Base-by-base conservation (phyloP, 225 moss, liverwort and hornwort species). In the Polytrichum commune region DNA sequence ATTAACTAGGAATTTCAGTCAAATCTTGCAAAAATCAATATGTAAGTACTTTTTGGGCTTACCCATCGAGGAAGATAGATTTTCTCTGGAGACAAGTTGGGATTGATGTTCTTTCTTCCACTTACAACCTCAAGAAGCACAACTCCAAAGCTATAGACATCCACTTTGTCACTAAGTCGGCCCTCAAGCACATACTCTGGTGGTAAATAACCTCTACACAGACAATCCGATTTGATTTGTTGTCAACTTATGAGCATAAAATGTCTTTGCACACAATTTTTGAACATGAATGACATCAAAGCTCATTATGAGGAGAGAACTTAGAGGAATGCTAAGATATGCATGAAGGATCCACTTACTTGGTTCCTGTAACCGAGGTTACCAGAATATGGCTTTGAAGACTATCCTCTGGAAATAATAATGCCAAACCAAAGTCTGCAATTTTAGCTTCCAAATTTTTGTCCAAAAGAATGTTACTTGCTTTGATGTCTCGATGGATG, bases 131-230 rank as follows among this genome's bases (percentile, higher is more conserved):
- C 88, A 69, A 87, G 38, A 65, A 75, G 70, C 2, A 90, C 66
- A 60, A 87, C 81, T n/a, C 88, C 83, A 62, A 80, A 90, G 66
- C 81, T 85, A 57, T 78, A 87, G 8, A 88, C 76, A 30, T 90
- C 90, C 9, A 81, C 81, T 83, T 90, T 90, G 25, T 85, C 90
- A 62, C 84, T 87, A 30, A 90, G 25, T 78, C 85, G 85, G 10
- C 80, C 82, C 3, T 76, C 78, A 23, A 70, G 30, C 7, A 82
- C 82, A 69, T 88, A 82, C 67, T 88, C 87, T 29, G 87, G 86
- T 70, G 87, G 78, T 46, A 89, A 29, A 64, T 89, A 86, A 0
- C 83, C 86, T 55, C 83, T 73, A 27, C 29, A 55, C 7, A 5
- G 19, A 69, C 2, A 64, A 1, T 58, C 20, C 20, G 0, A 57